Base-by-base conservation (phyloP, 495 filamentous ascomycete genomes). In the Penicillium atrosanguineum region DNA sequence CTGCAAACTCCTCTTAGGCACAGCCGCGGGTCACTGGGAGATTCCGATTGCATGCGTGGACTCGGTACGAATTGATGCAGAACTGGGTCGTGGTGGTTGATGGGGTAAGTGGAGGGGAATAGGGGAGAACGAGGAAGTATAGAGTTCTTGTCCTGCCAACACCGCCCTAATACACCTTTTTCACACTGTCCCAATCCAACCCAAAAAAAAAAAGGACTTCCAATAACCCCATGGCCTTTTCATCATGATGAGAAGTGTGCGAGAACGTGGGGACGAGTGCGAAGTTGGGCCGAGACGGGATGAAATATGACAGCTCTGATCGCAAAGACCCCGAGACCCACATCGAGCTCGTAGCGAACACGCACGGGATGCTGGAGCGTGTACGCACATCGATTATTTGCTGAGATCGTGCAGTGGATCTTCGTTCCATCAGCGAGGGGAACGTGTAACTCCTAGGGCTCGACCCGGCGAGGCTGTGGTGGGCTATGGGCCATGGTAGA, bases 291-390 rank as follows among this genome's bases (percentile, higher is more conserved):
- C 45, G 39, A 59, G 59, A 50, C 57, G 57, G 57, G 50, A 60
- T 41, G 54, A 69, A 58, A 75, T 67, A 67, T 74, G 72, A 75
- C 69, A 75, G 70, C 70, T 75, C 71, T 53, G 52, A 62, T 62
- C 51, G 21, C 39, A 42, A 37, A 31, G 50, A 62, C 58, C 51
- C 28, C 39, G 38, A 37, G 46, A 14, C 23, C 37, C 46, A 40
- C 21, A 15, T 23, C 46, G 21, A 7, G 34, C 18, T 28, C n/a
- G 52, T 53, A 53, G 53, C 53, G 57, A 61, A 50, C n/a, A 43
- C 42, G 42, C 38, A 40, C 38, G 38, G 38, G 38, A 40, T 40
- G 29, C 44, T 52, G 14, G 19, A 18, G 31, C 46, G 31, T 39
- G 38, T 48, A 11, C 38, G 26, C 34, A 16, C 21, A 37, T 40